Evolutionary conservation across 345 rosid species (phyloP), one percentile per base, ranked within the genome.

Genomic region (Boechera divaricarpa): DNA sequence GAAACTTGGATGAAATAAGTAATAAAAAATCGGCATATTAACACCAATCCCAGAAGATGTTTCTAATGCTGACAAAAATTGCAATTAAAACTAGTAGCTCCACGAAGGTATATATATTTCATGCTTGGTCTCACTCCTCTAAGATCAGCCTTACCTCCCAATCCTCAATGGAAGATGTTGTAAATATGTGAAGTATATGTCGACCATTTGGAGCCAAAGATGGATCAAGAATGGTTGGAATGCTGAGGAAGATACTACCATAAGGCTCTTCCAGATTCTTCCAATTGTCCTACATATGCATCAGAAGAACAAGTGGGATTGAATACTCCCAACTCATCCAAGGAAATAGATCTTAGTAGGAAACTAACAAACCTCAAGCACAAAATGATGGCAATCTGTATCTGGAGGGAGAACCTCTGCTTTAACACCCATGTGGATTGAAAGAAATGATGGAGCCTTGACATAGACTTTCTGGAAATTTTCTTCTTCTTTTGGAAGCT

Each of bases 401-500:
- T 86, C 92, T 16, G 85, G 88, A 58, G 97, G 97, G 29, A 95
- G 88, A 84, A 88, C 87, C 55, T 86, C 91, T 15, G 90, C 96
- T 83, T 85, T 88, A 53, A 92, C 96, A 79, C 96, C 99, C 90
- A 95, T 85, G 83, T 92, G 99, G 80, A 95, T 90, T 65, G 99
- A 92, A 78, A 95, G 96, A 82, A 95, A 95, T 49, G 99, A 95
- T 18, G 99, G 98, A 70, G 99, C 99, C 85, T 92, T 87, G 39
- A 90, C 90, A 82, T 94, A 95, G 63, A 84, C 85, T 77, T 89
- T 85, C 81, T 92, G 97, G 78, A 94, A 95, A 66, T 83, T 88
- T 83, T 86, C 89, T 88, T 94, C 98, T 75, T 90, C 99, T 73
- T 87, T 85, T 24, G 98, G 97, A 77, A 95, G 89, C 38, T 81